Evolutionary conservation across 495 filamentous ascomycete genomes (phyloP).

Genomic region (Penicillium ucsense): DNA sequence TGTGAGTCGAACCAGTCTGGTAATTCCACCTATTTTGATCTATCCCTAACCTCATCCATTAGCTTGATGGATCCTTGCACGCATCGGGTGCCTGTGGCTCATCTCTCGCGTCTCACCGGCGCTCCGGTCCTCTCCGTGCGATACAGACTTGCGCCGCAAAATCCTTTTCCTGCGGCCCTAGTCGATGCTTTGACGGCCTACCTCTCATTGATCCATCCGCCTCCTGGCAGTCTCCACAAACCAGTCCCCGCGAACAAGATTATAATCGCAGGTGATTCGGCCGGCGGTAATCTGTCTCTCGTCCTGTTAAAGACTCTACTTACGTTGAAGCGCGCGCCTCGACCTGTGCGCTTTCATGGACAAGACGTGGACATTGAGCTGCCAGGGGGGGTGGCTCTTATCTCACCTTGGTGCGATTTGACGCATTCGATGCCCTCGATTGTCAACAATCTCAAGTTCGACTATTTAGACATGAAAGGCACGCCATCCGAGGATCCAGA

Average conservation of each 20-base stretch:
- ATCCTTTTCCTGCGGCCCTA: slow-evolving; percentile 73
- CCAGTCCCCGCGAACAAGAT: slow-evolving; percentile 62
- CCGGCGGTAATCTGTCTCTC: slow-evolving; percentile 69
- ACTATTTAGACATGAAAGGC: slow-evolving; percentile 56
- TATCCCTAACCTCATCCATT: background rate
- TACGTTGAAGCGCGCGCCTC: slow-evolving; percentile 49
- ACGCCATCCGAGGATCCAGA: slow-evolving; percentile 19
- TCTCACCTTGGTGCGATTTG: slow-evolving; percentile 72
- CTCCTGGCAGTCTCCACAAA: slow-evolving; percentile 59
- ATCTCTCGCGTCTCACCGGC: slow-evolving; percentile 40
- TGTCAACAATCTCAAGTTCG: slow-evolving; percentile 49
- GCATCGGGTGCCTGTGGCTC: slow-evolving; percentile 41
- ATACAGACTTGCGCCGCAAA: slow-evolving; percentile 82
- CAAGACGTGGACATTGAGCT: slow-evolving; percentile 49
- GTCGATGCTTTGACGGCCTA: slow-evolving; percentile 80
- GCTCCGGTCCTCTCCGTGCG: slow-evolving; percentile 65
- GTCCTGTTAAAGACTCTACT: slow-evolving; percentile 66
- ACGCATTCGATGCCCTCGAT: slow-evolving; percentile 65
- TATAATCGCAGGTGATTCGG: slow-evolving; percentile 76
- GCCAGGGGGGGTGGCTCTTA: slow-evolving; percentile 57
- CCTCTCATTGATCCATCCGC: slow-evolving; percentile 73
- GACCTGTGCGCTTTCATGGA: slow-evolving; percentile 55
- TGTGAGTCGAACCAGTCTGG: slow-evolving; percentile 20
- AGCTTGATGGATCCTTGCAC: slow-evolving; percentile 67
- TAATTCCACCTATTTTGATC: background rate